Percentiles rank a stretch among this genome's conserved stretches.
Evolutionary conservation across 2,329 filamentous ascomycete species (phyloP).

Genomic region (Davidsoniella neocaledoniae): DNA sequence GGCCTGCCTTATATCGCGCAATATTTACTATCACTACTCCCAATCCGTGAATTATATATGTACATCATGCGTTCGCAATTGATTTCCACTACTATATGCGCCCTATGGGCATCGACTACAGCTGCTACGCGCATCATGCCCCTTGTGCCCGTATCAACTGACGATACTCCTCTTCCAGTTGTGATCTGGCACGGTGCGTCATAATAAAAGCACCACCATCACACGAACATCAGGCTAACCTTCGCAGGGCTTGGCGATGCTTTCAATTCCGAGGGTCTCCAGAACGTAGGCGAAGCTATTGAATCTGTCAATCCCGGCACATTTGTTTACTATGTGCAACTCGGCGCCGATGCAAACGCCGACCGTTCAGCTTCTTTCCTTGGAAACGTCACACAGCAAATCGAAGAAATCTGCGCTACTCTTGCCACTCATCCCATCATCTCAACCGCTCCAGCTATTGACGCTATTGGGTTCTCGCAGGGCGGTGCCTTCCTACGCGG

Average conservation of each 20-base stretch:
- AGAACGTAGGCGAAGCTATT: conserved; percentile 52
- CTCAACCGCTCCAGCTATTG: conserved; percentile 64
- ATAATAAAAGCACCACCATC: not conserved
- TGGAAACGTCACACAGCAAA: conserved; percentile 70
- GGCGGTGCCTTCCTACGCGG: conserved; percentile 91
- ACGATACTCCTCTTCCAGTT: conserved; percentile 63
- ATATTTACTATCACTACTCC: no score
- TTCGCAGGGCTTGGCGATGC: conserved; percentile 44
- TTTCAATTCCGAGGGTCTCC: conserved; percentile 60
- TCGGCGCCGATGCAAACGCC: conserved; percentile 45
- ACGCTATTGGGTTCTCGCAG: conserved; percentile 88
- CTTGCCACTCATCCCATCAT: conserved; percentile 63
- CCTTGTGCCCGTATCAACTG: conserved; percentile 19
- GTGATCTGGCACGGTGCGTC: conserved; percentile 72
- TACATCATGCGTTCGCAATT: conserved; percentile 8
- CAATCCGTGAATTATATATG: no score
- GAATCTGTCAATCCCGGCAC: conserved; percentile 64
- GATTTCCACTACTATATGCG: conserved; percentile 2
- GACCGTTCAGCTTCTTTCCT: conserved; percentile 81
- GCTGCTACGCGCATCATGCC: conserved; percentile 18
- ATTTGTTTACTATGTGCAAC: conserved; percentile 61
- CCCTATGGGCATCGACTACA: conserved; percentile 12
- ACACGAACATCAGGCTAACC: not conserved
- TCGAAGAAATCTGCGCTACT: conserved; percentile 60
- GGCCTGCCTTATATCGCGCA: no score